phyloP scores from a whole-genome alignment of 208 protist genomes.

The Lotmaria passim region DNA sequence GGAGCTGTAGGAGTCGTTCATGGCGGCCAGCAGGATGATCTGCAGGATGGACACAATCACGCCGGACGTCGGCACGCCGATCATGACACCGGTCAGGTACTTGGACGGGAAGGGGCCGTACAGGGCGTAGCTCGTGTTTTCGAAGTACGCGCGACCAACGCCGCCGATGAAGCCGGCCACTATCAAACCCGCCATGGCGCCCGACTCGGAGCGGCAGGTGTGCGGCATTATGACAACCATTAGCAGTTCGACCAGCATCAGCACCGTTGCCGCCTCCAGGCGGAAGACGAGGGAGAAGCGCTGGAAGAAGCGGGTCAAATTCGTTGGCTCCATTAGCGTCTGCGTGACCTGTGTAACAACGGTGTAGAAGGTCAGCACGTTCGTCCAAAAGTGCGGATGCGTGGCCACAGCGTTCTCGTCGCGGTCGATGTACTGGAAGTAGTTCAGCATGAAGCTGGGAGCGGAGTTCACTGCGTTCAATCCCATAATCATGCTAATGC shows the following conservation, averaged over 20 bases:
- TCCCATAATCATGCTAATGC: constrained; percentile 76
- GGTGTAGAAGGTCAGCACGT: constrained; percentile 72
- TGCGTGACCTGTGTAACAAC: constrained; percentile 71
- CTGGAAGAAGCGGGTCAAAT: constrained; percentile 51
- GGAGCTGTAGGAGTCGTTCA: constrained; percentile 48
- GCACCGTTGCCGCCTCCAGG: constrained; percentile 35
- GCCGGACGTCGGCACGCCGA: constrained; percentile 54
- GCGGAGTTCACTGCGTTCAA: constrained; percentile 79
- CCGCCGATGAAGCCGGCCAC: constrained; percentile 49
- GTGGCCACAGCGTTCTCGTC: constrained; percentile 41
- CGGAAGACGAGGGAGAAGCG: constrained; percentile 55
- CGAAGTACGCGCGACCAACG: constrained; percentile 62
- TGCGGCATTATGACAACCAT: constrained; percentile 51
- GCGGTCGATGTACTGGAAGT: constrained; percentile 57
- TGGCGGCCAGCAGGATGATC: constrained; percentile 68
- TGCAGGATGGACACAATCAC: constrained; percentile 57
- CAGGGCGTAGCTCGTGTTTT: constrained; percentile 77
- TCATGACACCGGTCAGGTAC: constrained; percentile 61
- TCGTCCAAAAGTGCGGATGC: constrained; percentile 48
- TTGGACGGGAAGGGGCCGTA: constrained; percentile 59
- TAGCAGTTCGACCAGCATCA: constrained; percentile 58
- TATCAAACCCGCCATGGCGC: constrained; percentile 59
- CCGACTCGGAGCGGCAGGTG: constrained; percentile 24
- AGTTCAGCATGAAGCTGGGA: constrained; percentile 74
- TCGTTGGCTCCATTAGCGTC: constrained; percentile 44